phyloP scores from a whole-genome alignment of 148 eudicot species.

The Rhododendron molle region DNA sequence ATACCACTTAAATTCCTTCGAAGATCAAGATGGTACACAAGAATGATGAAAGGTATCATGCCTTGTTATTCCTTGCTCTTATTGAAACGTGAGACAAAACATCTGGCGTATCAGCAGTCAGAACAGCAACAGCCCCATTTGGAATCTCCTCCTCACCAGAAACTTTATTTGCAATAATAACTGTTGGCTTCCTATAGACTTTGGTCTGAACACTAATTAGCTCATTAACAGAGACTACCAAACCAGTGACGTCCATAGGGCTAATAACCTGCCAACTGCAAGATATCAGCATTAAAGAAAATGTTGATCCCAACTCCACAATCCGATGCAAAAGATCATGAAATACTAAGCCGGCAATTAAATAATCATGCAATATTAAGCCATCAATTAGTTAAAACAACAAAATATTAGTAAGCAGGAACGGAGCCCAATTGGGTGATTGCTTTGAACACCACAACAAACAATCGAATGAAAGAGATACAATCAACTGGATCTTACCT shows the following conservation, averaged over 20 bases:
- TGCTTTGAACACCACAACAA: background rate
- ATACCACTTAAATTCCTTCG: background rate
- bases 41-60: background rate
- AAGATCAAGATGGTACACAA: background rate
- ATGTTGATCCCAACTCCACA: background rate
- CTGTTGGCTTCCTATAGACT: slow-evolving; percentile 7
- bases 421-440: background rate
- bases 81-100: slow-evolving; percentile 7
- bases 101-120: slow-evolving; percentile 7
- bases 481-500: background rate
- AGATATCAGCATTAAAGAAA: background rate
- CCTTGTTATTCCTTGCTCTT: slow-evolving; percentile 14
- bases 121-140: slow-evolving; percentile 6
- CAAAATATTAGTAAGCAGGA: background rate
- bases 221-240: slow-evolving; percentile 3
- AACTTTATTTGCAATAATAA: slow-evolving; percentile 7
- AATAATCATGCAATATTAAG: background rate
- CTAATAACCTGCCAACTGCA: slow-evolving; percentile 13
- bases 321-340: background rate
- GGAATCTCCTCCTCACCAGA: slow-evolving; percentile 15
- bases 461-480: background rate
- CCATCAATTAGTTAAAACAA: background rate
- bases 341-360: too few species aligned
- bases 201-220: background rate
- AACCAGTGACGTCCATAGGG: slow-evolving; percentile 5